Base-by-base conservation (phyloP, 768 basidiomycete species). In the Coprinopsis strossmayeri region DNA sequence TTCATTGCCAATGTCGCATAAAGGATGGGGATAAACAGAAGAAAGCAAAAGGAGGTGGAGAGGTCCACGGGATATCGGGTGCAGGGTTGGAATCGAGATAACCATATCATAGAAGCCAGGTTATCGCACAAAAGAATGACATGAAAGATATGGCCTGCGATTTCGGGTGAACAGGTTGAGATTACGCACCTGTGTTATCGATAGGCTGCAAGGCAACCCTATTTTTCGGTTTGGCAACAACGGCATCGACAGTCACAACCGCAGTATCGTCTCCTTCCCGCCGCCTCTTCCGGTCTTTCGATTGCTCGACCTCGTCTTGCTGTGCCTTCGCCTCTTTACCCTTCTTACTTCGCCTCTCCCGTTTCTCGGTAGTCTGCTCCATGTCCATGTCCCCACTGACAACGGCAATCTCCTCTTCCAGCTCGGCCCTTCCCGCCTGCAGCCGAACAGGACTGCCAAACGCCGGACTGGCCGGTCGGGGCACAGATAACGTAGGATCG, bases 381-480 rank as follows among this genome's bases (percentile, higher is more conserved):
- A 59, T 60, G 27, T 71, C 72, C 41, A 71, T 60, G 38, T 64
- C 60, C 25, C 61, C 65, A 37, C 59, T 54, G 5, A 62, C 60
- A 12, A 62, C 71, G 12, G 63, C 71, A 34, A 64, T 60, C 49
- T 72, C 69, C 53, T 82, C 82, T 47, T 78, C 81, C 30, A 82
- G 78, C 49, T 78, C 78, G 3, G 76, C 79, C 9, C 78, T 58
- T 0, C 72, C 80, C 11, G 79, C 79, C 49, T 74, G 72, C 54
- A 74, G 64, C 38, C 79, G 72, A 25, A 74, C 69, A 25, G 82
- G 81, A 1, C 80, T 83, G 4, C 81, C 84, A 54, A 82, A 79
- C 1, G 82, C 81, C 2, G 84, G 85, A 54, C 84, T 87, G 1
- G 78, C 70, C 21, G 81, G 76, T 49, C 83, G 73, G 7, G 74